phyloP scores from a whole-genome alignment of 495 filamentous ascomycete genomes.

The Aeminium ludgeri region DNA sequence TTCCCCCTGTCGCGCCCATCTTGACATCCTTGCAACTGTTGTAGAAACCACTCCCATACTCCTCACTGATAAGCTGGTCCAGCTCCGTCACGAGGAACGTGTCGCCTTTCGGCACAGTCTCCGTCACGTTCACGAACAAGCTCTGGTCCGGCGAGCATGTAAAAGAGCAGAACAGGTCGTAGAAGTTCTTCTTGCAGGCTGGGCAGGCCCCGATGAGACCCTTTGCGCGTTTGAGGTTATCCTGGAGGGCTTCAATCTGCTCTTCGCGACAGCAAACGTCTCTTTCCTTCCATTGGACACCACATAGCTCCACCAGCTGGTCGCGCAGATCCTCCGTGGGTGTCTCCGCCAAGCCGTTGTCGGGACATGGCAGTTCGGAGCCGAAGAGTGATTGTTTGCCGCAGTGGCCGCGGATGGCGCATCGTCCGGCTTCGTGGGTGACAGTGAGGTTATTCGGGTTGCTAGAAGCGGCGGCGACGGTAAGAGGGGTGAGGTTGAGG shows the following conservation, averaged over 20 bases:
- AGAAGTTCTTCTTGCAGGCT: slow-evolving; percentile 93
- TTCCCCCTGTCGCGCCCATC: slow-evolving; percentile 79
- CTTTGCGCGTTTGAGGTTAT: slow-evolving; percentile 72
- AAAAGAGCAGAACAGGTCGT: slow-evolving; percentile 92
- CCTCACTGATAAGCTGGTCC: slow-evolving; percentile 73
- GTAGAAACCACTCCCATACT: slow-evolving; percentile 81
- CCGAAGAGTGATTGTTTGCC: slow-evolving; percentile 80
- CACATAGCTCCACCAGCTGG: slow-evolving; percentile 72
- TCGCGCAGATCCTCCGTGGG: slow-evolving; percentile 51
- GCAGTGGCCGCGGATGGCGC: slow-evolving; percentile 80
- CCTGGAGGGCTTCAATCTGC: slow-evolving; percentile 66
- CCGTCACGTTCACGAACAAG: slow-evolving; percentile 83
- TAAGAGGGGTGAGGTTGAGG: too few relatives aligned
- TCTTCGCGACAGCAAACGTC: slow-evolving; percentile 70
- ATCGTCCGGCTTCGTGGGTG: slow-evolving; percentile 76
- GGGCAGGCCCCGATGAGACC: slow-evolving; percentile 81
- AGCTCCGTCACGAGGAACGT: slow-evolving; percentile 71
- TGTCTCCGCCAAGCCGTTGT: slow-evolving; percentile 66
- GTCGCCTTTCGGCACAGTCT: slow-evolving; percentile 43
- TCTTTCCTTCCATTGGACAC: slow-evolving; percentile 63
- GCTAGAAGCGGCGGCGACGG: background rate
- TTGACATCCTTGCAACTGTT: slow-evolving; percentile 98
- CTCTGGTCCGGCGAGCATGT: slow-evolving; percentile 95
- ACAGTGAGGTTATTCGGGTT: slow-evolving; percentile 27
- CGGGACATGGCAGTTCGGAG: slow-evolving; percentile 75